A percentile compares a stretch with the other conserved stretches of the same genome.
Conservation (phyloP, 1,284 basidiomycete genomes). For the Chalciporus sp. region DNA sequence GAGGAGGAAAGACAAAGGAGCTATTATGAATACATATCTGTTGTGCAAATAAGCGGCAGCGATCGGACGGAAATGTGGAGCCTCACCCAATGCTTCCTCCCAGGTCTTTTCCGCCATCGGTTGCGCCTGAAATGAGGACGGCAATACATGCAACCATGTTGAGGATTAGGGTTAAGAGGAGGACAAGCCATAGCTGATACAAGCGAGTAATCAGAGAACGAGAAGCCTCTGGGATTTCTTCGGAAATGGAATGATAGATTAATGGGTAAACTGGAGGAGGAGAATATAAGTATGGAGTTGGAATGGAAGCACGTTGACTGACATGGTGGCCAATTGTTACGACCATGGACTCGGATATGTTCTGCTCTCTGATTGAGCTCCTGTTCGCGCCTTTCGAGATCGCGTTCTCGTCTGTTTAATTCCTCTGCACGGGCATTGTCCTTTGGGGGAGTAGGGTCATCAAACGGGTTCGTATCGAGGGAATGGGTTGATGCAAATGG, state of each 20-base stretch:
- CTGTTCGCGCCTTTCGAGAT: slow-evolving; percentile 77
- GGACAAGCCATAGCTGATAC: slow-evolving; percentile 87
- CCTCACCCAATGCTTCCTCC: slow-evolving; percentile 78
- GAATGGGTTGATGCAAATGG: slow-evolving; percentile 84
- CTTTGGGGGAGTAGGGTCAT: slow-evolving; percentile 59
- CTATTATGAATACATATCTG: slow-evolving; percentile 86
- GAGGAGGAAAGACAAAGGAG: slow-evolving; percentile 80
- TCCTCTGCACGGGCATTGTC: slow-evolving; percentile 54
- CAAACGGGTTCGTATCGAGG: slow-evolving; percentile 82
- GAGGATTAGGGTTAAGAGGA: slow-evolving; percentile 76
- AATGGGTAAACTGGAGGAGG: slow-evolving; percentile 79
- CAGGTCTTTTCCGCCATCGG: slow-evolving; percentile 80
- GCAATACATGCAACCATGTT: slow-evolving; percentile 94
- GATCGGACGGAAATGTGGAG: slow-evolving; percentile 29
- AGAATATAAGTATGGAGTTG: slow-evolving; percentile 22
- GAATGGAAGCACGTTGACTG: slow-evolving; percentile 31
- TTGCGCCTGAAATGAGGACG: slow-evolving; percentile 76
- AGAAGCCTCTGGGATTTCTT: slow-evolving; percentile 86
- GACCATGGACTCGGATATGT: slow-evolving; percentile 76
- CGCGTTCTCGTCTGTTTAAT: slow-evolving; percentile 72
- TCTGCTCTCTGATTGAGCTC: slow-evolving; percentile 71
- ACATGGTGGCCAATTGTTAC: slow-evolving; percentile 92
- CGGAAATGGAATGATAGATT: slow-evolving; percentile 89
- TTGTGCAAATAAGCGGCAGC: slow-evolving; percentile 26
- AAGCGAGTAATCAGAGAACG: slow-evolving; percentile 81